Conservation (phyloP, 2,329 filamentous ascomycete species). For the Fusarium nematophilum region DNA sequence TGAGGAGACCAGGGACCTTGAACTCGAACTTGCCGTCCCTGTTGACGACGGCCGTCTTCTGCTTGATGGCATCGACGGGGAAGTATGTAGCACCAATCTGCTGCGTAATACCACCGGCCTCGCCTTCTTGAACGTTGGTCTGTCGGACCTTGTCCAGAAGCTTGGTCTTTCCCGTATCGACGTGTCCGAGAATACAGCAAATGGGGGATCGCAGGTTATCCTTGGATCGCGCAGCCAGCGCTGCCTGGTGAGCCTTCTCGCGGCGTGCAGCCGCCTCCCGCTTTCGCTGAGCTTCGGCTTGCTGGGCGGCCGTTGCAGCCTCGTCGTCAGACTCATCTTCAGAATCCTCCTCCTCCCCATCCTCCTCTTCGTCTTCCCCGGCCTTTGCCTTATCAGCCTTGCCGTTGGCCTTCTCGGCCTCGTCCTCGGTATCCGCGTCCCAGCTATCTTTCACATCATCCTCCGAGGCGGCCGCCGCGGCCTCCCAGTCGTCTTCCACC, state of each 20-base stretch:
- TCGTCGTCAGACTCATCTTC: constrained; percentile 80
- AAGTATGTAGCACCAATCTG: constrained; percentile 99
- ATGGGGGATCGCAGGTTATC: constrained; percentile 97
- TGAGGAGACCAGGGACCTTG: constrained; percentile 94
- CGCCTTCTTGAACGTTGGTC: constrained; percentile 98
- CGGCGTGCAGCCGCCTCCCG: constrained; percentile 89
- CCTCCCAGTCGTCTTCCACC: constrained; percentile 88
- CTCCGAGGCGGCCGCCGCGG: constrained; percentile 80
- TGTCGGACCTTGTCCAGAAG: constrained; percentile 97
- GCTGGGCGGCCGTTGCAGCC: constrained; percentile 76
- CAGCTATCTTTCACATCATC: constrained; percentile 92
- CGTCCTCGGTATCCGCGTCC: constrained; percentile 87
- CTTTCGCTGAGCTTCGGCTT: constrained; percentile 81
- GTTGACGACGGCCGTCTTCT: constrained; percentile 96
- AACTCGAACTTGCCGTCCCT: constrained; percentile 90
- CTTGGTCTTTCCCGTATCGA: constrained; percentile 99
- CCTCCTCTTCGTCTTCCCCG: constrained; percentile 45
- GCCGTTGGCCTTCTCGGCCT: constrained; percentile 67
- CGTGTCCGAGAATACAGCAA: constrained; percentile 99
- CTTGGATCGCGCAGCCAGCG: constrained; percentile 88
- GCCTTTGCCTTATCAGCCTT: constrained; percentile 54
- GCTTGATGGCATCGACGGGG: constrained; percentile 89
- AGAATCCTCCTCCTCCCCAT: constrained; percentile 62
- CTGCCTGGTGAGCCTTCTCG: constrained; percentile 90
- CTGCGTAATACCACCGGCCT: constrained; percentile 99